Base-by-base conservation (phyloP, 2,329 filamentous ascomycete genomes). In the Aspergillus sp. region DNA sequence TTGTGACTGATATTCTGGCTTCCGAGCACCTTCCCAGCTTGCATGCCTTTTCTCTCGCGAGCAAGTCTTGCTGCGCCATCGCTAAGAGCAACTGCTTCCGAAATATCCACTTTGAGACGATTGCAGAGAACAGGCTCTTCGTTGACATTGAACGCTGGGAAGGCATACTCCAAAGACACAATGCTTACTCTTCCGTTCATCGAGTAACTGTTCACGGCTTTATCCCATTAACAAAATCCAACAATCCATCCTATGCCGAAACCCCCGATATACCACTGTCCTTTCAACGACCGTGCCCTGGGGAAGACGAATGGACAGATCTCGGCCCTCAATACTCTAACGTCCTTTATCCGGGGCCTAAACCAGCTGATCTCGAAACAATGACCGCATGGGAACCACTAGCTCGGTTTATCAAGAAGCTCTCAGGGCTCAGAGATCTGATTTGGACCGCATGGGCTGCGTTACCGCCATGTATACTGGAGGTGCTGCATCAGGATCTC, bases 251-350 rank as follows among this genome's bases (percentile, higher is more conserved):
- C 46, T 22, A 49, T 37, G 22, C 12, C 39, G 46, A 49, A 22
- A 39, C n/a, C 46, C 46, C 46, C n/a, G 30, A 39, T 49, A 37
- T 49, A 37, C 46, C 46, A 37, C n/a, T 37, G 17, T 39, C 46
- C 30, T 20, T 5, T 49, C 46, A 49, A 20, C 46, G 30, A 39
- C 8, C 30, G 22, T 49, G 46, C 30, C 46, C 46, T 22, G 33
- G 46, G 30, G 46, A 49, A 49, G 46, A 49, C 30, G 46, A 49
- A 49, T 49, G 46, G 46, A 49, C 46, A 37, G 46, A 49, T 15
- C 46, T 37, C 2, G 17, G 22, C 17, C 22, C 33, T 39, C 46
- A n/a, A 39, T 39, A 49, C 46, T 49, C 46, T 39, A 20, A n/a
- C 30, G 6, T 22, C 30, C 30, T 49, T 33, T 39, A 13, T 49